These are phyloP conservation scores for Fusarium kyushuense DNA, from an alignment of 2,329 filamentous ascomycete species.

Conservation along the genomic window DNA sequence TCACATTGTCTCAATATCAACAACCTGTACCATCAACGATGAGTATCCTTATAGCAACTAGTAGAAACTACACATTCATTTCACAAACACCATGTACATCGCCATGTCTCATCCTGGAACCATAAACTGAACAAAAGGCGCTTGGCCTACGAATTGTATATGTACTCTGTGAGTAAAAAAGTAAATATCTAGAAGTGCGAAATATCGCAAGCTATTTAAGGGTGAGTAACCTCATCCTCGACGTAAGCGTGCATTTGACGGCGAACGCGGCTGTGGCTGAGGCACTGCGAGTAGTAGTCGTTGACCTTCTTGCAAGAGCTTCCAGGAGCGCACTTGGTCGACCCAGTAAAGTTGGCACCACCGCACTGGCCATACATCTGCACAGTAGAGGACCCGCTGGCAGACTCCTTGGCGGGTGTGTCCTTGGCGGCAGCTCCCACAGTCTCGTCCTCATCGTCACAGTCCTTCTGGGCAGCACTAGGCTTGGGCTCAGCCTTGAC, in stretches of 20 bases:
- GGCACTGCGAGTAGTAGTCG: constrained; percentile 34
- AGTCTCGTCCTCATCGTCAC: background rate
- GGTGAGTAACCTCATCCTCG: background rate
- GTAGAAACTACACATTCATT: background rate
- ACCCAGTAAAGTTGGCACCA: constrained; percentile 22
- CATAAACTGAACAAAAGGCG: background rate
- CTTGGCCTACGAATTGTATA: background rate
- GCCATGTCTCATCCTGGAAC: too few species aligned
- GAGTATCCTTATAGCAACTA: accelerated
- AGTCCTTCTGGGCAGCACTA: background rate
- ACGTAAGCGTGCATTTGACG: background rate
- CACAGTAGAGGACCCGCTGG: background rate
- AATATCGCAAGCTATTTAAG: background rate
- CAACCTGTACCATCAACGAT: too few species aligned
- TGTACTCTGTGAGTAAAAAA: background rate
- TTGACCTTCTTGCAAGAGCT: constrained; percentile 29
- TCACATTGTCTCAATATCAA: too few species aligned
- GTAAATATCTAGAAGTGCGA: background rate
- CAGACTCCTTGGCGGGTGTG: background rate
- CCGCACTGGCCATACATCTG: constrained; percentile 32
- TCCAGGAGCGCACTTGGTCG: constrained; percentile 21
- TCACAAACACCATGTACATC: too few species aligned
- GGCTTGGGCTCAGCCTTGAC: constrained; percentile 1
- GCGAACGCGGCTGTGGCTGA: constrained; percentile 17
- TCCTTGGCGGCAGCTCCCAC: background rate